phyloP scores from a whole-genome alignment of 768 basidiomycete genomes.

The Boletus huronensis region DNA sequence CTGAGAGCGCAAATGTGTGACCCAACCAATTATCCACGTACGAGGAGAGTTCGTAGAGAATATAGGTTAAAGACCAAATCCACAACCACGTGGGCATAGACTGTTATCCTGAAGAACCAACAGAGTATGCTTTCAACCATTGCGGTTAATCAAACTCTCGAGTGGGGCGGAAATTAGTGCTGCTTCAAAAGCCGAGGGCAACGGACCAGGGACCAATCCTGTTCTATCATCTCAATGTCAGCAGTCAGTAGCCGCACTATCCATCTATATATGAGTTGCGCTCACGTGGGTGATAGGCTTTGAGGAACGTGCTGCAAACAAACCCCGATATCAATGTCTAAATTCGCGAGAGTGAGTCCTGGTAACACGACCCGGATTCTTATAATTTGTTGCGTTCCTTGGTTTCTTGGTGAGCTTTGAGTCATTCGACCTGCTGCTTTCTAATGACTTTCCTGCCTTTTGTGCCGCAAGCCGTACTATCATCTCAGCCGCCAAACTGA shows the following conservation, averaged over 20 bases:
- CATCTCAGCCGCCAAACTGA: neutral
- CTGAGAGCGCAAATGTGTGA: neutral
- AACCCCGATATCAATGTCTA: neutral
- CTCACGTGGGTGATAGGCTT: neutral
- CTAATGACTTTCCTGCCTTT: neutral
- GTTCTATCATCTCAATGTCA: neutral
- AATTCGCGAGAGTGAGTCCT: neutral
- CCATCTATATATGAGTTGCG: neutral
- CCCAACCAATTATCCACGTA: neutral
- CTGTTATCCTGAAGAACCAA: neutral
- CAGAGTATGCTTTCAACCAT: neutral
- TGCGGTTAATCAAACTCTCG: neutral
- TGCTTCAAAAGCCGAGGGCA: neutral
- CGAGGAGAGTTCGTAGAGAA: neutral
- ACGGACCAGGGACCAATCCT: neutral
- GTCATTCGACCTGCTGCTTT: neutral
- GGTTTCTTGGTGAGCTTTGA: neutral
- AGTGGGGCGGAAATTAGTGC: neutral
- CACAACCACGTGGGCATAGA: neutral
- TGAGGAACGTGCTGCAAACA: neutral
- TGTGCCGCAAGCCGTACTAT: neutral
- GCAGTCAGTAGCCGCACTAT: neutral
- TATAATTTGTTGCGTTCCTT: neutral
- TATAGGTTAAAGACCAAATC: neutral
- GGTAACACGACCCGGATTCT: neutral